Conservation (phyloP, 2,329 filamentous ascomycete genomes). For the Zalaria sp. region DNA sequence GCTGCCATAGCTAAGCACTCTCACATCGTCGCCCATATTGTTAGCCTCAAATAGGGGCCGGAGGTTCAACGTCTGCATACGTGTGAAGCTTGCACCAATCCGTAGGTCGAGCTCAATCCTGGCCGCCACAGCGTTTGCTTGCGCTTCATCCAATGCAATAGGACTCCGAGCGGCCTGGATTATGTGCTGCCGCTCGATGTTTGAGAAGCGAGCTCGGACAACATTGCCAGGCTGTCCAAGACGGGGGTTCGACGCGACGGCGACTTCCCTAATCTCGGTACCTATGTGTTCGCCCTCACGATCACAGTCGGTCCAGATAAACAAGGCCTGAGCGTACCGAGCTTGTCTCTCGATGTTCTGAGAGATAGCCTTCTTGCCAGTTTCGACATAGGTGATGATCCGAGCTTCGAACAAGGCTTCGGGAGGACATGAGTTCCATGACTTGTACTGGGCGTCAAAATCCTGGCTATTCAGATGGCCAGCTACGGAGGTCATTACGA, state of each 20-base stretch:
- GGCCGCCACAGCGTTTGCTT: slow-evolving; percentile 75
- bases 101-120: slow-evolving; percentile 86
- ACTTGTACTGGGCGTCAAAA: slow-evolving; percentile 59
- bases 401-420: slow-evolving; percentile 68
- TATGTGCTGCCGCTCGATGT: slow-evolving; percentile 89
- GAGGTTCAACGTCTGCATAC: slow-evolving; percentile 71
- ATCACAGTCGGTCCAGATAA: slow-evolving; percentile 99
- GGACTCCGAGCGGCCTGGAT: slow-evolving; percentile 68
- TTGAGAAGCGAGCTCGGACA: slow-evolving; percentile 84
- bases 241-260: slow-evolving; percentile 54
- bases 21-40: slow-evolving; percentile 64
- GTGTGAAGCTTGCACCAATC: slow-evolving; percentile 84
- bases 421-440: slow-evolving; percentile 72
- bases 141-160: slow-evolving; percentile 64
- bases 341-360: slow-evolving; percentile 76
- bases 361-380: slow-evolving; percentile 67
- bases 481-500: slow-evolving; percentile 86
- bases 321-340: slow-evolving; percentile 55
- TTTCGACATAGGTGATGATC: slow-evolving; percentile 52
- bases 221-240: slow-evolving; percentile 46
- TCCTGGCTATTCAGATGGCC: slow-evolving; percentile 77
- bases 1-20: slow-evolving; percentile 34
- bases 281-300: slow-evolving; percentile 95
- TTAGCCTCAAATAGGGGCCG: slow-evolving; percentile 23
- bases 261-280: slow-evolving; percentile 73